These are phyloP conservation scores for Amaranthus hypochondriacus DNA, from an alignment of 148 eudicot species.

Conservation along the genomic window DNA sequence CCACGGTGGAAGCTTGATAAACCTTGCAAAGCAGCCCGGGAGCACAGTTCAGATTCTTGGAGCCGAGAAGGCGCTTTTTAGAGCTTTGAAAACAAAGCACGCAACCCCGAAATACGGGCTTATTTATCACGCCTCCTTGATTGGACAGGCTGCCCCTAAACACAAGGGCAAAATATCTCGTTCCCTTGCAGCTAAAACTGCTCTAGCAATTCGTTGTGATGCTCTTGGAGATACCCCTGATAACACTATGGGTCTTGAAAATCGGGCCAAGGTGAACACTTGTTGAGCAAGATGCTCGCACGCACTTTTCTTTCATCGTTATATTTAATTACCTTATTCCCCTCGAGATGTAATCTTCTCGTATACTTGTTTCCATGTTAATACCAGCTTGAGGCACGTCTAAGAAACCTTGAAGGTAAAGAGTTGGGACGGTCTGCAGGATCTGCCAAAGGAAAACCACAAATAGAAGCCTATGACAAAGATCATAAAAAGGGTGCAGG, in stretches of 20 bases:
- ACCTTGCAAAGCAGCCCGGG: constrained; percentile 96
- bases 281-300: background rate
- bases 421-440: constrained; percentile 85
- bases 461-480: constrained; percentile 83
- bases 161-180: constrained; percentile 90
- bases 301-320: background rate
- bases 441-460: constrained; percentile 92
- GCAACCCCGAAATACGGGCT: constrained; percentile 97
- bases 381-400: constrained; percentile 74
- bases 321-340: too few relatives aligned
- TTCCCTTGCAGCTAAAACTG: constrained; percentile 87
- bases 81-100: constrained; percentile 95
- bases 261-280: constrained; percentile 59
- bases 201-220: constrained; percentile 84
- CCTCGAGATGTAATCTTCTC: background rate
- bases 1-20: constrained; percentile 90
- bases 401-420: constrained; percentile 82
- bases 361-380: background rate
- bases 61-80: constrained; percentile 92
- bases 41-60: constrained; percentile 98
- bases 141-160: constrained; percentile 97
- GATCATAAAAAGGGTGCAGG: constrained; percentile 79
- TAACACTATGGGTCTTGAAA: constrained; percentile 84
- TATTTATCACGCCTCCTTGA: constrained; percentile 85
- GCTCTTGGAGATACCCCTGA: constrained; percentile 87